Percentiles rank a stretch among this genome's conserved stretches.
Evolutionary conservation across 768 basidiomycete genomes (phyloP).

Genomic region (Pleurotus ostreatus): DNA sequence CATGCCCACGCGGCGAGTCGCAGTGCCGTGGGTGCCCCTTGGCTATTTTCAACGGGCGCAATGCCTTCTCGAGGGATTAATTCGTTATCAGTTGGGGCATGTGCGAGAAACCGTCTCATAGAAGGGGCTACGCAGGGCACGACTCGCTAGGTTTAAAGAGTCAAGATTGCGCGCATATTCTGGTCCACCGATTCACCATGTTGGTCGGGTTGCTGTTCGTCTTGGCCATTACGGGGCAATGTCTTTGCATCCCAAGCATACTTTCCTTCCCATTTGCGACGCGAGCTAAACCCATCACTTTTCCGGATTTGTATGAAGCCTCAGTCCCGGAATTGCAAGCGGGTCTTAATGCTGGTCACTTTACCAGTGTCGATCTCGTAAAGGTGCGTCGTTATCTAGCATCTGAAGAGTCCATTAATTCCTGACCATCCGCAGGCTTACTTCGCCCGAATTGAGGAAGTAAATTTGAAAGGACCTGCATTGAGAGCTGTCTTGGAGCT

Average conservation of each 20-base stretch:
- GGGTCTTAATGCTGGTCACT: slow-evolving; percentile 44
- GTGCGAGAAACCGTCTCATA: not conserved
- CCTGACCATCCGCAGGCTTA: slow-evolving; percentile 42
- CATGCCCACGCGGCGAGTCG: slow-evolving; percentile 3
- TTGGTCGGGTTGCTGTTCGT: not conserved
- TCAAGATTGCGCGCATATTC: not conserved
- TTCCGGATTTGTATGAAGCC: slow-evolving; percentile 62
- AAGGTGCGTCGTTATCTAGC: slow-evolving; percentile 31
- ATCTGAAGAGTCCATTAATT: too few species aligned
- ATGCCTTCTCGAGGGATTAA: not conserved
- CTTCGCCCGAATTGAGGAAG: slow-evolving; percentile 62
- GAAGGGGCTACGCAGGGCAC: not conserved
- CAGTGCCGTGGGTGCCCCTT: not conserved
- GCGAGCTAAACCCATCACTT: not conserved
- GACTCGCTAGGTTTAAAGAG: not conserved
- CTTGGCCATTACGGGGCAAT: not conserved
- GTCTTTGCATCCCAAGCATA: not conserved
- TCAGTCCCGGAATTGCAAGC: slow-evolving; percentile 50
- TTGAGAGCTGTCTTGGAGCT: slow-evolving; percentile 57
- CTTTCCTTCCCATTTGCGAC: not conserved
- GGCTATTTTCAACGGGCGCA: not conserved
- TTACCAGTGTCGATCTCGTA: slow-evolving; percentile 59
- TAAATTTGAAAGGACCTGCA: slow-evolving; percentile 54
- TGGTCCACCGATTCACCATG: not conserved
- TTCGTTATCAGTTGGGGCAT: not conserved